Evolutionary conservation across 2,329 filamentous ascomycete species (phyloP).

Genomic region (Byssoonygena ceratinophila): DNA sequence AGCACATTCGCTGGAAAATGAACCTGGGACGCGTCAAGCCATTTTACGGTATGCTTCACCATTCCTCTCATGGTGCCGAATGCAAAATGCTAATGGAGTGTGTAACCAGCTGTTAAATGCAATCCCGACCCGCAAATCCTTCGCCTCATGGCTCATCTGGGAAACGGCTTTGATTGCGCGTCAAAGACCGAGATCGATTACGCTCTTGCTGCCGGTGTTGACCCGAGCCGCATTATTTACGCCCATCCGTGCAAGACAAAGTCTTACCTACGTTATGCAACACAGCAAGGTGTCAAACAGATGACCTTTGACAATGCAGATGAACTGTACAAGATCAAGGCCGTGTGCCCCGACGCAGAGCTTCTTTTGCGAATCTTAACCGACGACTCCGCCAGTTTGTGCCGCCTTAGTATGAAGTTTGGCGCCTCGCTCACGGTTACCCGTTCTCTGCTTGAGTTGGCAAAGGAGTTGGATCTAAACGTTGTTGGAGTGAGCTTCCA

Average conservation of each 20-base stretch:
- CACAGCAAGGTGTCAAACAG: slow-evolving; percentile 74
- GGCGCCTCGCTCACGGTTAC: slow-evolving; percentile 80
- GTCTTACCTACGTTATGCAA: slow-evolving; percentile 88
- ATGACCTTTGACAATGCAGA: slow-evolving; percentile 99
- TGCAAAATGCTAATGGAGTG: slow-evolving; percentile 1
- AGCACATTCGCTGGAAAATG: slow-evolving; percentile 96
- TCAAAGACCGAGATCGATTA: slow-evolving; percentile 96
- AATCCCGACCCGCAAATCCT: slow-evolving; percentile 89
- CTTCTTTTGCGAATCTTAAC: slow-evolving; percentile 91
- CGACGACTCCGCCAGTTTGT: slow-evolving; percentile 88
- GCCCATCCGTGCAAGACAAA: slow-evolving; percentile 99
- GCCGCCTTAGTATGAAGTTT: slow-evolving; percentile 94
- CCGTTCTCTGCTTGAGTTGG: slow-evolving; percentile 63
- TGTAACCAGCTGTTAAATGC: slow-evolving; percentile 75
- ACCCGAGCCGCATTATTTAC: slow-evolving; percentile 90
- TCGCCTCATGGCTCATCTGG: slow-evolving; percentile 73
- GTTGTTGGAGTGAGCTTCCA: slow-evolving; percentile 97
- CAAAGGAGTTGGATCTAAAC: slow-evolving; percentile 72
- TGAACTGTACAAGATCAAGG: slow-evolving; percentile 95
- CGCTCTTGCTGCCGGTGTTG: slow-evolving; percentile 70
- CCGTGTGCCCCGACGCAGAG: slow-evolving; percentile 78
- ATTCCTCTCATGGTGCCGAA: background rate
- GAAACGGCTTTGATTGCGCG: slow-evolving; percentile 94
- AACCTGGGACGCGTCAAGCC: slow-evolving; percentile 86
- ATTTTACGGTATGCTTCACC: slow-evolving; percentile 65